These are phyloP conservation scores for Boletellus sp. DNA, from an alignment of 1,284 basidiomycete species.

Conservation along the genomic window DNA sequence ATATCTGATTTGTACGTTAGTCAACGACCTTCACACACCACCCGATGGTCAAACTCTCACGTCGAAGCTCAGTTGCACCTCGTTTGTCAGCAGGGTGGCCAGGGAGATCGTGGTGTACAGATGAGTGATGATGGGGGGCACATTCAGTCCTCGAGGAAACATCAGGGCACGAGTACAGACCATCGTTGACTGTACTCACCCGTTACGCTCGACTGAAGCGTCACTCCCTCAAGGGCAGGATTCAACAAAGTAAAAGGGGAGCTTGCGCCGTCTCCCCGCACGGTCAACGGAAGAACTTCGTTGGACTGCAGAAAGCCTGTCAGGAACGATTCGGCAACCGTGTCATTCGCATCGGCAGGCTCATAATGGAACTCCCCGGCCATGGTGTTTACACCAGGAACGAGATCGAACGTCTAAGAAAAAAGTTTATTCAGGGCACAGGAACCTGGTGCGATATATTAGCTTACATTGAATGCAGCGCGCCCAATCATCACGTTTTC, in stretches of 20 bases:
- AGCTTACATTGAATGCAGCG: conserved; percentile 50
- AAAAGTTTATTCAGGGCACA: not conserved
- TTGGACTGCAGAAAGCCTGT: conserved; percentile 52
- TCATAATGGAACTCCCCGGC: conserved; percentile 65
- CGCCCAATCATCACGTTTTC: conserved; percentile 53
- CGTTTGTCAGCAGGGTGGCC: conserved; percentile 46
- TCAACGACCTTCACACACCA: not conserved
- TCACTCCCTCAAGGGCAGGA: conserved; percentile 55
- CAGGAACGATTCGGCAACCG: conserved; percentile 55
- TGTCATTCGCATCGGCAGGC: conserved; percentile 63
- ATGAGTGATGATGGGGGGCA: conserved; percentile 41
- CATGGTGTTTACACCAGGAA: conserved; percentile 56
- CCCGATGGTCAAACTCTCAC: conserved; percentile 33
- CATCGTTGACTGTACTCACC: conserved; percentile 33
- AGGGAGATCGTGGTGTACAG: conserved; percentile 50
- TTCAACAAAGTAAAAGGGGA: conserved; percentile 63
- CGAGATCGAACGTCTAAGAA: conserved; percentile 50
- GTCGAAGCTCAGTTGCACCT: conserved; percentile 54
- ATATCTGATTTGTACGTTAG: conserved; percentile 33
- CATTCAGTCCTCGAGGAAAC: conserved; percentile 39
- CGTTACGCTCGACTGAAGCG: conserved; percentile 47
- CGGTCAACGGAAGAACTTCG: conserved; percentile 46
- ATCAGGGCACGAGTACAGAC: conserved; percentile 1
- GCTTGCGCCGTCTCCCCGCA: conserved; percentile 57
- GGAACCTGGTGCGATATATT: conserved; percentile 1